These are phyloP conservation scores for sunflower (Helianthus annuus) DNA, from an alignment of 129 eudicot genomes.

Conservation along the genomic window HanXRQr2.0-SUNRISE NC_035439.2:10940373-10940872, in stretches of 20 bases:
- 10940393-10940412: not conserved
- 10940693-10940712: conserved; percentile 33
- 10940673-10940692: conserved; percentile 27
- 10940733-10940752: conserved; percentile 37
- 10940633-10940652: conserved; percentile 11
- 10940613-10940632: not conserved
- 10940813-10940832: conserved; percentile 22
- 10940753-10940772: too few species aligned
- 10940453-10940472: not conserved
- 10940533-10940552: conserved; percentile 16
- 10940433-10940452: not conserved
- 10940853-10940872: not conserved
- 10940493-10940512: not conserved
- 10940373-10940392: not conserved
- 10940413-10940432: not conserved
- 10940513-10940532: not conserved
- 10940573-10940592: conserved; percentile 5
- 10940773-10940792: conserved; percentile 17
- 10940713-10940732: conserved; percentile 39
- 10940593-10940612: conserved; percentile 22
- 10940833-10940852: conserved; percentile 27
- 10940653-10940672: conserved; percentile 7
- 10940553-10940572: conserved; percentile 2
- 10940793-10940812: conserved; percentile 21
- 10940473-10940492: not conserved